Conservation (phyloP, 2,329 filamentous ascomycete species). For the Ophiostoma ulmi region DNA sequence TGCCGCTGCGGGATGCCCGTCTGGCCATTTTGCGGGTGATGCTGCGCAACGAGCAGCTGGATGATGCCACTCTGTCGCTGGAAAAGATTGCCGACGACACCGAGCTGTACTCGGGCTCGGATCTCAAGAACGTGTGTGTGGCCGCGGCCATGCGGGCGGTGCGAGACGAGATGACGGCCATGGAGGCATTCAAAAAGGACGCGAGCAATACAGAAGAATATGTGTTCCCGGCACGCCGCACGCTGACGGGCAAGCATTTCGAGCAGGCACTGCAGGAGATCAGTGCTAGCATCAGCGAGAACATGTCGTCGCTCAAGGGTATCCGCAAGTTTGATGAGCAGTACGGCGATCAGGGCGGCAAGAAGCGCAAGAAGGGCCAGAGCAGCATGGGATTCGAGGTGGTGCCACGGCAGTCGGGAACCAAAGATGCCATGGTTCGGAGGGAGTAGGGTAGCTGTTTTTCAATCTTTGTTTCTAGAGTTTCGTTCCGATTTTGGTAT, state of each 20-base stretch:
- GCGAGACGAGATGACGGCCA: conserved; percentile 58
- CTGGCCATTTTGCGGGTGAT: conserved; percentile 63
- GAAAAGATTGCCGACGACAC: conserved; percentile 60
- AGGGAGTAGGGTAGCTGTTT: background rate
- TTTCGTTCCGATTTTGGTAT: background rate
- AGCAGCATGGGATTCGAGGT: conserved; percentile 57
- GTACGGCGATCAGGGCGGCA: conserved; percentile 75
- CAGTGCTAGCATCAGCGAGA: conserved; percentile 84
- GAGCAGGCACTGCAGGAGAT: conserved; percentile 83
- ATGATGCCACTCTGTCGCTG: conserved; percentile 53
- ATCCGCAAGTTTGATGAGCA: conserved; percentile 95
- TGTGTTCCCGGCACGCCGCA: conserved; percentile 63
- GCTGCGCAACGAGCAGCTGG: conserved; percentile 62
- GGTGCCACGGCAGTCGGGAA: conserved; percentile 28
- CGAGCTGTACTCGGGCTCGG: conserved; percentile 74
- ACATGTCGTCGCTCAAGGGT: conserved; percentile 79
- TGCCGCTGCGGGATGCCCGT: conserved; percentile 58
- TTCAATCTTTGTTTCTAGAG: too few relatives aligned
- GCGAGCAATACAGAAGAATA: conserved; percentile 41
- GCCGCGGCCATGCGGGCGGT: conserved; percentile 75
- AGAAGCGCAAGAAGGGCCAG: conserved; percentile 56
- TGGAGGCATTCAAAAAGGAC: conserved; percentile 47
- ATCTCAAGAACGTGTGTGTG: conserved; percentile 77
- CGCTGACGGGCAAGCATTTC: conserved; percentile 67
- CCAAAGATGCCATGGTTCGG: conserved; percentile 44